Evolutionary conservation across 345 rosid species (phyloP).

Genomic region (Moricandia arvensis): DNA sequence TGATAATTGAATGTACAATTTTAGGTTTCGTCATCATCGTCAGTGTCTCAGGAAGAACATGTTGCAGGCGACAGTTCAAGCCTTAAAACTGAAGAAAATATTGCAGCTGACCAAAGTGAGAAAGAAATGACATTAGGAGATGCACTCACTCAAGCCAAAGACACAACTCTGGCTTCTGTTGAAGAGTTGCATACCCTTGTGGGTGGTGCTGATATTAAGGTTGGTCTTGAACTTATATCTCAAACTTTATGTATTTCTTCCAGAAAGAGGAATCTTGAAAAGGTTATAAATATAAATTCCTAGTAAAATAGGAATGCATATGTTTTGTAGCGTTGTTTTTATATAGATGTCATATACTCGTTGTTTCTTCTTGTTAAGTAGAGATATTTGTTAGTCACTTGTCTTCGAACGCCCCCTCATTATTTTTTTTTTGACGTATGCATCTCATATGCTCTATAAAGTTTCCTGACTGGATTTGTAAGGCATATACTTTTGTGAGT

Average conservation of each 20-base stretch:
- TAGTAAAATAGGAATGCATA: background rate
- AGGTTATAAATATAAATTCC: background rate
- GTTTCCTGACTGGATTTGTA: conserved; percentile 14
- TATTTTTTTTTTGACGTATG: background rate
- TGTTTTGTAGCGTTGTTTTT: conserved; percentile 2
- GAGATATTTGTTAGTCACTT: conserved; percentile 19
- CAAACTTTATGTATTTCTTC: background rate
- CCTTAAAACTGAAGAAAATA: conserved; percentile 51
- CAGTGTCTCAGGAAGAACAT: conserved; percentile 51
- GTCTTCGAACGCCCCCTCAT: background rate
- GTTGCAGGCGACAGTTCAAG: conserved; percentile 47
- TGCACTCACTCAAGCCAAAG: conserved; percentile 77
- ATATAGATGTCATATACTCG: background rate
- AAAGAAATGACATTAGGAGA: conserved; percentile 76
- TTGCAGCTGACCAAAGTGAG: conserved; percentile 53
- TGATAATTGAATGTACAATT: conserved; percentile 40
- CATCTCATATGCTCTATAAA: background rate
- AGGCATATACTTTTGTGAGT: background rate
- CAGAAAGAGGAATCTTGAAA: background rate
- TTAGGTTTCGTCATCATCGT: conserved; percentile 61
- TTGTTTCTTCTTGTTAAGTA: conserved; percentile 23
- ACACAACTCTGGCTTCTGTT: conserved; percentile 75
- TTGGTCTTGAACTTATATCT: conserved; percentile 27
- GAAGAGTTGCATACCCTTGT: conserved; percentile 97
- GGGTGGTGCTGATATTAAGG: conserved; percentile 99